Conservation (phyloP, 2,329 filamentous ascomycete species). For the Ciborinia camelliae region DNA sequence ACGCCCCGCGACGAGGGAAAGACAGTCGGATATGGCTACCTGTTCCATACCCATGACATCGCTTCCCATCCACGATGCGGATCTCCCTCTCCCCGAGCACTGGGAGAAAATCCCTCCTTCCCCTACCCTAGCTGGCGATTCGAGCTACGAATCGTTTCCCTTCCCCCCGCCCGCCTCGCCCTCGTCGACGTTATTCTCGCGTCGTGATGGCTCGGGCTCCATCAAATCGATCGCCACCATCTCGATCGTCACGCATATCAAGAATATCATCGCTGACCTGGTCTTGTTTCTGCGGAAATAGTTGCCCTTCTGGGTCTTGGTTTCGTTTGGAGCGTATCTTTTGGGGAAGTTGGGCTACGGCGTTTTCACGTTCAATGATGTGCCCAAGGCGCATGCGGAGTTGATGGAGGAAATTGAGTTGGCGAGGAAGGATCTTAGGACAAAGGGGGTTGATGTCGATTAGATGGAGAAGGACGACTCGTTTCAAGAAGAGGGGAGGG, state of each 20-base stretch:
- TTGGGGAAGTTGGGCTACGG: conserved; percentile 89
- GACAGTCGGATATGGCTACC: conserved; percentile 15
- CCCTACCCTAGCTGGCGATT: neutral
- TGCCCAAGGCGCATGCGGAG: conserved; percentile 84
- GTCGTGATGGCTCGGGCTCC: conserved; percentile 13
- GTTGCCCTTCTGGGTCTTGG: conserved; percentile 90
- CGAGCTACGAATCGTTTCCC: conserved; percentile 18
- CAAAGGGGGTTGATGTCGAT: conserved; percentile 63
- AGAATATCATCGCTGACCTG: conserved; percentile 16
- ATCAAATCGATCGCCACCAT: conserved; percentile 12
- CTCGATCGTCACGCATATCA: conserved; percentile 15
- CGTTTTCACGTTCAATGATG: conserved; percentile 94
- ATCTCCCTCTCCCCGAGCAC: neutral
- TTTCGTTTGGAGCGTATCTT: conserved; percentile 87
- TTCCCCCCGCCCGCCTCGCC: conserved; percentile 10
- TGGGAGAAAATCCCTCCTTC: conserved; percentile 9
- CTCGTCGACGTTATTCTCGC: conserved; percentile 16
- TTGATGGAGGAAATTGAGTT: conserved; percentile 79
- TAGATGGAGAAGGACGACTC: conserved; percentile 20
- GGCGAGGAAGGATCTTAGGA: conserved; percentile 70
- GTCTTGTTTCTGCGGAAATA: conserved; percentile 40
- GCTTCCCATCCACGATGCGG: neutral
- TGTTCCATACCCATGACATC: conserved; percentile 4
- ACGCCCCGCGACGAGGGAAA: conserved; percentile 12
- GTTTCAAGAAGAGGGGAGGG: neutral